Percentiles rank a stretch among this genome's conserved stretches.
phyloP scores from a whole-genome alignment of 129 eudicot genomes.

The Pseudognaphalium luteoalbum region DNA sequence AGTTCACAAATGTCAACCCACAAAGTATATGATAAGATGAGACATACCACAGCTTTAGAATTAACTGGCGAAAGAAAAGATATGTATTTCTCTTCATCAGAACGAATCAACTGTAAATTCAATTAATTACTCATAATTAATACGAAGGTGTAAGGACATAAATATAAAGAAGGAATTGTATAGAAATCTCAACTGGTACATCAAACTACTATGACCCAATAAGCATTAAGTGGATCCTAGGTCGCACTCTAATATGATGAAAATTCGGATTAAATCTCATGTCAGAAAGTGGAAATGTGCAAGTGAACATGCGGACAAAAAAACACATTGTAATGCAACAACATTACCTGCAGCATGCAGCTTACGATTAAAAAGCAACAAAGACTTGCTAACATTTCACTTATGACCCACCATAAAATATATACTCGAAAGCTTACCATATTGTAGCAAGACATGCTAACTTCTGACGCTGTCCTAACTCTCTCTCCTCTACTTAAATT shows the following conservation, averaged over 20 bases:
- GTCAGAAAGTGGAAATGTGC: too few relatives aligned
- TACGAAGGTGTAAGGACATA: neutral
- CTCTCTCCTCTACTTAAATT: conserved; percentile 59
- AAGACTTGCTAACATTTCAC: too few relatives aligned
- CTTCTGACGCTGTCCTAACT: conserved; percentile 65
- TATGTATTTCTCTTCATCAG: conserved; percentile 47
- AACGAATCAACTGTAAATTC: conserved; percentile 54
- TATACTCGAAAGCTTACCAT: conserved; percentile 49
- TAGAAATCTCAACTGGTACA: neutral
- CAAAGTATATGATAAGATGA: neutral
- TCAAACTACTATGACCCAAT: too few relatives aligned
- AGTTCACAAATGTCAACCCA: neutral
- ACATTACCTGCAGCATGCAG: too few relatives aligned
- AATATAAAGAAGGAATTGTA: neutral
- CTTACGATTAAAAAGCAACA: too few relatives aligned
- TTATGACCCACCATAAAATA: too few relatives aligned
- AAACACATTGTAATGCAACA: too few relatives aligned
- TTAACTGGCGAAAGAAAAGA: conserved; percentile 55
- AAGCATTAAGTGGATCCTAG: too few relatives aligned
- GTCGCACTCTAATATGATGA: too few relatives aligned
- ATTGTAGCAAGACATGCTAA: conserved; percentile 70
- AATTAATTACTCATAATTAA: conserved; percentile 3
- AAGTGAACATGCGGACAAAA: too few relatives aligned
- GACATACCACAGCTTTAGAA: conserved; percentile 60
- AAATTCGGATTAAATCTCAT: too few relatives aligned